phyloP scores from a whole-genome alignment of 106 monocot genomes.

The Allium cepa region DNA sequence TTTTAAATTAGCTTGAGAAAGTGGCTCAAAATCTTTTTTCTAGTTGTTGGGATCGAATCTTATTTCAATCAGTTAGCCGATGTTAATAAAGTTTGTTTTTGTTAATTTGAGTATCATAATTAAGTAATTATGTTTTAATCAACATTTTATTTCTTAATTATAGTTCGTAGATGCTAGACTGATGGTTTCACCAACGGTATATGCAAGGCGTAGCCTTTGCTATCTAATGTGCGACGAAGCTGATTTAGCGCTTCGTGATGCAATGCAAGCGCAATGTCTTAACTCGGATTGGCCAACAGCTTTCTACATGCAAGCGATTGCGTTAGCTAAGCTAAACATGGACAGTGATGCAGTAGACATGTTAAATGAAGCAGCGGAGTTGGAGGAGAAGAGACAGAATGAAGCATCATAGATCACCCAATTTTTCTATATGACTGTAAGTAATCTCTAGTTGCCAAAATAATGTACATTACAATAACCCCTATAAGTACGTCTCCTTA shows the following conservation, averaged over 20 bases:
- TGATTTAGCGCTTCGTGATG: conserved; percentile 23
- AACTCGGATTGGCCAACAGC: conserved; percentile 23
- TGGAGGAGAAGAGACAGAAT: conserved; percentile 24
- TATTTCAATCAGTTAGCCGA: too few species aligned
- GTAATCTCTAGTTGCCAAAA: neutral
- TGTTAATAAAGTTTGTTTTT: neutral
- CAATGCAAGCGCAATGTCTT: conserved; percentile 28
- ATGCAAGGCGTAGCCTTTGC: conserved; percentile 18
- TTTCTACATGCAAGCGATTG: conserved; percentile 28
- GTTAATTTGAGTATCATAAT: neutral
- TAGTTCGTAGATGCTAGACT: conserved; percentile 17
- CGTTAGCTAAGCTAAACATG: conserved; percentile 18
- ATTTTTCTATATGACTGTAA: neutral
- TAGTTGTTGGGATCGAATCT: too few species aligned
- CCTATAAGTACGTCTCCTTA: neutral
- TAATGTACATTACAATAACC: neutral
- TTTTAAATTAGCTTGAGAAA: neutral
- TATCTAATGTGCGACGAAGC: conserved; percentile 20
- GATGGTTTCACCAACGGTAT: conserved; percentile 23
- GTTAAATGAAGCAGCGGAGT: conserved; percentile 18
- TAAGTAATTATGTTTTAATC: neutral
- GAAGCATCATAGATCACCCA: neutral
- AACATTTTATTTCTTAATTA: neutral
- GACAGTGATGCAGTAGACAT: conserved; percentile 19
- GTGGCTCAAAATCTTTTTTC: too few species aligned